phyloP scores from a whole-genome alignment of 768 basidiomycete species.

The Termitomyces heimii region DNA sequence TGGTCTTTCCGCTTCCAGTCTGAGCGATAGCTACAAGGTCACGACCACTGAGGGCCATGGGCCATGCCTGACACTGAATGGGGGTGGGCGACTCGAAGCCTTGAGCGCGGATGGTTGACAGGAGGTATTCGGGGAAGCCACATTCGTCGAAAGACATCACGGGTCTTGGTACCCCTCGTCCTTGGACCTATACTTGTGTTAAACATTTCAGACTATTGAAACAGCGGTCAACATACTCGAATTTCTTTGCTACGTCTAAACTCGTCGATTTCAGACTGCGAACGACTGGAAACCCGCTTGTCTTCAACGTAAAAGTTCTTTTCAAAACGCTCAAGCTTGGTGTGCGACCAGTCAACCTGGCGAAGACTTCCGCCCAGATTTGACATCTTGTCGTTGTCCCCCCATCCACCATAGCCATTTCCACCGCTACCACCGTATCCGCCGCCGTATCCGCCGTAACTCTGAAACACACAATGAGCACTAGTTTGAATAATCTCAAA shows the following conservation, averaged over 20 bases:
- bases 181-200: conserved; percentile 63
- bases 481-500: not conserved
- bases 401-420: conserved; percentile 48
- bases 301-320: conserved; percentile 98
- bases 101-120: conserved; percentile 89
- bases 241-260: conserved; percentile 85
- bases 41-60: conserved; percentile 92
- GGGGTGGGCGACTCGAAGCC: conserved; percentile 89
- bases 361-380: conserved; percentile 78
- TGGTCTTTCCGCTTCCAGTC: conserved; percentile 98
- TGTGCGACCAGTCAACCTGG: conserved; percentile 76
- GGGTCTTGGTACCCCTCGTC: conserved; percentile 82
- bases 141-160: conserved; percentile 90
- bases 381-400: conserved; percentile 67
- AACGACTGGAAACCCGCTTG: conserved; percentile 69
- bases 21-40: conserved; percentile 97
- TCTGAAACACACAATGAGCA: conserved; percentile 21
- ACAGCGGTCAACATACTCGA: conserved; percentile 43
- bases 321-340: conserved; percentile 81
- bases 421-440: conserved; percentile 36
- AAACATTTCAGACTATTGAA: not conserved
- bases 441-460: conserved; percentile 36
- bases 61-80: conserved; percentile 99
- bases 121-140: conserved; percentile 94
- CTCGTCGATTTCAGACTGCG: conserved; percentile 84